A percentile compares a stretch with the other conserved stretches of the same genome.
Conservation (phyloP, 352 stramenopile species). For the Saprolegnia parasitica region DNA sequence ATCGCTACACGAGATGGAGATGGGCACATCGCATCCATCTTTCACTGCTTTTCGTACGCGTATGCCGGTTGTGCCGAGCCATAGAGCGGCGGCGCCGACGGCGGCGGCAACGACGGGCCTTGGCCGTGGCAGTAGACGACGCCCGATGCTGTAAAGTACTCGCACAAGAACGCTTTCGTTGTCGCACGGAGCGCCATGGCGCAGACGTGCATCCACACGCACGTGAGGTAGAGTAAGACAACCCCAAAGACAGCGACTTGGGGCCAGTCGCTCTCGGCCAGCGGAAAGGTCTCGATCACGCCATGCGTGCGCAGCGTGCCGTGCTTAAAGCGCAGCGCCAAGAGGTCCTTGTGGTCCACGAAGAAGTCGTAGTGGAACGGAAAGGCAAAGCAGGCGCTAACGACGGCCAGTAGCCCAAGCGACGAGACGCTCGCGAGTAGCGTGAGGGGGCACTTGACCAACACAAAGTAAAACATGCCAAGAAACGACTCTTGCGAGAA, state of each 20-base stretch:
- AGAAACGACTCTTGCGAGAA: constrained; percentile 57
- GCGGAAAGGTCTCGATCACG: neutral
- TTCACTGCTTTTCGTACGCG: too few species aligned
- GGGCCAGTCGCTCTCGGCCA: neutral
- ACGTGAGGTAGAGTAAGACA: neutral
- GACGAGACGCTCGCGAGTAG: constrained; percentile 27
- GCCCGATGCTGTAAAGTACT: constrained; percentile 42
- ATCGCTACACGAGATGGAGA: too few species aligned
- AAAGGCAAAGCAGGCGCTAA: neutral
- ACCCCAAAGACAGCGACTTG: neutral
- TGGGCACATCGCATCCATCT: too few species aligned
- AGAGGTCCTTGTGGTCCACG: neutral
- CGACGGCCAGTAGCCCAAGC: neutral
- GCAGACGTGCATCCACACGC: constrained; percentile 45
- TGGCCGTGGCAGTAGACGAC: neutral
- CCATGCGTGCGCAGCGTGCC: neutral
- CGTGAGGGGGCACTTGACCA: constrained; percentile 53
- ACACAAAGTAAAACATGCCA: constrained; percentile 52
- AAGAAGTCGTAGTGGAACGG: constrained; percentile 1
- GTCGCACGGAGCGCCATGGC: constrained; percentile 41
- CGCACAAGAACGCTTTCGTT: constrained; percentile 64
- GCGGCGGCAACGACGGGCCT: neutral
- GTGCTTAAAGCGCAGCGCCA: neutral
- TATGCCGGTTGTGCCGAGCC: too few species aligned
- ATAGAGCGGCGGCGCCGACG: neutral